Percentiles rank a stretch among this genome's conserved stretches.
These are phyloP conservation scores for Acanthamoeba triangularis DNA, from an alignment of 208 protist species.

Conservation along the genomic window DNA sequence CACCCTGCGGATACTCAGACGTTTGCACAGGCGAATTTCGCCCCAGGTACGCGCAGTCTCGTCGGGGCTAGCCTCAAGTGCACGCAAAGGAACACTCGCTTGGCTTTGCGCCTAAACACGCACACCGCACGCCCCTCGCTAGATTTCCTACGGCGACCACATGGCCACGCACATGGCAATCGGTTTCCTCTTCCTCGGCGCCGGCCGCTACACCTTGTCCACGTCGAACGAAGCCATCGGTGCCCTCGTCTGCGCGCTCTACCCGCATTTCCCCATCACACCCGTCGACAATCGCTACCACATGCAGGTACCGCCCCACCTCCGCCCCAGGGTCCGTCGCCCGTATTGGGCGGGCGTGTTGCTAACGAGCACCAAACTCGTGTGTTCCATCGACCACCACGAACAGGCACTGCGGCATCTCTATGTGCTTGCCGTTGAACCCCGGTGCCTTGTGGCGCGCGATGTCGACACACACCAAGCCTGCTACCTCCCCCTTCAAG, in stretches of 20 bases:
- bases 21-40: slow-evolving; percentile 87
- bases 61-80: background rate
- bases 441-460: slow-evolving; percentile 94
- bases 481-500: slow-evolving; percentile 82
- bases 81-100: too few relatives aligned
- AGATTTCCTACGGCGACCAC: slow-evolving; percentile 95
- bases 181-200: slow-evolving; percentile 97
- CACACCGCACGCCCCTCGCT: slow-evolving; percentile 14
- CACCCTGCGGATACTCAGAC: slow-evolving; percentile 91
- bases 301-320: slow-evolving; percentile 82
- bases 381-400: background rate
- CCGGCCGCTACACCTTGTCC: slow-evolving; percentile 94
- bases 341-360: background rate
- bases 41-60: background rate
- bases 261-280: slow-evolving; percentile 94
- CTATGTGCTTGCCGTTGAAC: slow-evolving; percentile 96
- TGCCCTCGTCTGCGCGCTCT: slow-evolving; percentile 95
- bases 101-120: background rate
- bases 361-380: background rate
- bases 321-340: background rate
- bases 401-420: slow-evolving; percentile 94
- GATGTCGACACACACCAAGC: slow-evolving; percentile 94
- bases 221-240: slow-evolving; percentile 93
- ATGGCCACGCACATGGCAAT: slow-evolving; percentile 97
- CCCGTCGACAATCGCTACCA: slow-evolving; percentile 95